A percentile compares a stretch with the other conserved stretches of the same genome.
These are phyloP conservation scores for Mediolabrus comicus DNA, from an alignment of 108 stramenopile genomes.

Conservation along the genomic window DNA sequence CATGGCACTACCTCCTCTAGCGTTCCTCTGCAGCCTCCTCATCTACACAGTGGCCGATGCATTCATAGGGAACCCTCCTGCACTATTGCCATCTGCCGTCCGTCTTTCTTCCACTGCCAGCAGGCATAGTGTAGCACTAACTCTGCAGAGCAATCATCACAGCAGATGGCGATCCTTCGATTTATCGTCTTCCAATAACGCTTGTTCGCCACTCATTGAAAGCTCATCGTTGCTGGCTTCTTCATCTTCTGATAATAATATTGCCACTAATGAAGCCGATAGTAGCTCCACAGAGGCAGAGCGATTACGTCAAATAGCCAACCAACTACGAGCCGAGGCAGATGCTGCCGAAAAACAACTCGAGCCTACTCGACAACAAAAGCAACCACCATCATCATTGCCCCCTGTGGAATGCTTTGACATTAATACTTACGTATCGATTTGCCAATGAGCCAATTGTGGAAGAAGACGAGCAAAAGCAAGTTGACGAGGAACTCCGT, in stretches of 20 bases:
- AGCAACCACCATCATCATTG: background rate
- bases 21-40: no score
- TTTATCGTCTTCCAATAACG: no score
- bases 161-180: no score
- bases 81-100: no score
- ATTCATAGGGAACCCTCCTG: no score
- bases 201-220: background rate
- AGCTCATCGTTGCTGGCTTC: background rate
- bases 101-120: no score
- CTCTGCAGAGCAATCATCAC: no score
- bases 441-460: conserved; percentile 51
- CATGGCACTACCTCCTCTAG: no score
- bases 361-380: background rate
- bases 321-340: conserved; percentile 10
- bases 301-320: background rate
- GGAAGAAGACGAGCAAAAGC: conserved; percentile 16
- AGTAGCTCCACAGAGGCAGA: background rate
- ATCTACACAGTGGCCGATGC: no score
- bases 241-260: no score
- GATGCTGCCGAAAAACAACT: background rate
- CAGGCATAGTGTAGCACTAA: no score
- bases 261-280: background rate
- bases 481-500: no score
- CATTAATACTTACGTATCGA: conserved; percentile 38
- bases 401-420: conserved; percentile 6